Percentiles rank a stretch among this genome's conserved stretches.
phyloP scores from a whole-genome alignment of 331 rosid species.

The Malus hybrid region DNA sequence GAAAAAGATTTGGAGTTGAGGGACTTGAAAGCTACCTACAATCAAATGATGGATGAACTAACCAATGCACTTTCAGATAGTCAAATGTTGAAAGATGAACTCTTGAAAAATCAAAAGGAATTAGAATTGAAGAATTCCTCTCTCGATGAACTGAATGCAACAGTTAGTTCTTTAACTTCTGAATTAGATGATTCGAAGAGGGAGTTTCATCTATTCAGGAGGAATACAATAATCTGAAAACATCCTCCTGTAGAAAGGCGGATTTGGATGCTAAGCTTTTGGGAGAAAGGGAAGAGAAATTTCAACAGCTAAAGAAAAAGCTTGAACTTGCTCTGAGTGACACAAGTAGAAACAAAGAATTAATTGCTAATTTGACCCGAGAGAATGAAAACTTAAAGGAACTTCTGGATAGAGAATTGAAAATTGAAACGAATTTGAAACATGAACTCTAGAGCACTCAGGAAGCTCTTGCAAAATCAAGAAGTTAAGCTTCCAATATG shows the following conservation, averaged over 20 bases:
- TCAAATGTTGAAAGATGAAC: conserved; percentile 51
- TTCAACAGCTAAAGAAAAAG: conserved; percentile 45
- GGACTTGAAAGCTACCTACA: conserved; percentile 38
- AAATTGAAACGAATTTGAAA: conserved; percentile 39
- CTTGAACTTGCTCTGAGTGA: conserved; percentile 35
- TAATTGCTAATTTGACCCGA: conserved; percentile 39
- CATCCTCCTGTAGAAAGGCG: conserved; percentile 46
- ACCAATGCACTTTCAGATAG: conserved; percentile 39
- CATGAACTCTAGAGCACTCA: conserved; percentile 34
- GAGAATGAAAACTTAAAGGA: conserved; percentile 47
- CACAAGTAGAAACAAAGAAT: conserved; percentile 29
- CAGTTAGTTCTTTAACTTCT: conserved; percentile 32
- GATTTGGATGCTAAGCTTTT: conserved; percentile 50
- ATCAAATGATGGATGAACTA: conserved; percentile 45
- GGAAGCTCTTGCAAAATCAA: conserved; percentile 56
- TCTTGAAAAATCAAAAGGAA: conserved; percentile 40
- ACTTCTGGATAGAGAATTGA: conserved; percentile 40
- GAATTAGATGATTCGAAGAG: conserved; percentile 41
- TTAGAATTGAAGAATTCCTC: conserved; percentile 39
- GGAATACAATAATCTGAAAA: conserved; percentile 45
- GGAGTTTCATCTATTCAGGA: conserved; percentile 29
- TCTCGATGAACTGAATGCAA: conserved; percentile 48
- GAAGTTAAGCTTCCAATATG: conserved; percentile 44
- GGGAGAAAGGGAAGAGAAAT: conserved; percentile 53
- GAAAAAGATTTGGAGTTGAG: conserved; percentile 62